These are phyloP conservation scores for Oryza glumipatula DNA, from an alignment of 176 grass and related monocot species.

Conservation along the genomic window DNA sequence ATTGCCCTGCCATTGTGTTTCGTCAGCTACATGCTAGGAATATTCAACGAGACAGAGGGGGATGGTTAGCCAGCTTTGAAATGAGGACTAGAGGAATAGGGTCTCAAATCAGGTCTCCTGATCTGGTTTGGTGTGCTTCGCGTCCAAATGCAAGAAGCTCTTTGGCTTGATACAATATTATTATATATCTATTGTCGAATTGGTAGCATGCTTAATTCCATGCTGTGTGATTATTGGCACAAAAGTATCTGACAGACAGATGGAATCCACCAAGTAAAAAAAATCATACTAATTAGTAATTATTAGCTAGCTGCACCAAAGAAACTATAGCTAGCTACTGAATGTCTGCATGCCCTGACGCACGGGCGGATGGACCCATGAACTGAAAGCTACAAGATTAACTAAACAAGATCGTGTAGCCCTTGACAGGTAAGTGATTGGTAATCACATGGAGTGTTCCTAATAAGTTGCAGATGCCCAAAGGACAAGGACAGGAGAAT, in stretches of 20 bases:
- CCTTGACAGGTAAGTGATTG: not conserved
- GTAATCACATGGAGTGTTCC: constrained; percentile 22
- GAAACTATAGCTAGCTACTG: not conserved
- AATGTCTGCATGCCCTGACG: not conserved
- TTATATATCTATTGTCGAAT: not conserved
- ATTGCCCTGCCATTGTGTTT: constrained; percentile 30
- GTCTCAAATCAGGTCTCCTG: not conserved
- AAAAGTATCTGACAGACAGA: not conserved
- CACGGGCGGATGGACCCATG: not conserved
- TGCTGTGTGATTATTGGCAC: constrained; percentile 9
- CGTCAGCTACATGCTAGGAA: constrained; percentile 15
- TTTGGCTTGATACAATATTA: not conserved
- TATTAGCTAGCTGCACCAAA: too few species aligned
- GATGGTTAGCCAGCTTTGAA: constrained; percentile 23
- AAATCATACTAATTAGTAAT: not conserved
- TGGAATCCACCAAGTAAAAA: not conserved
- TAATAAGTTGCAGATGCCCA: not conserved
- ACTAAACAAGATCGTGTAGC: not conserved
- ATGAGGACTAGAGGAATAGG: not conserved
- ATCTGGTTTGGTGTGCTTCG: not conserved
- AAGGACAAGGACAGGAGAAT: constrained; percentile 10
- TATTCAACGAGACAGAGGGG: constrained; percentile 16
- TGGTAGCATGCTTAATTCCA: not conserved
- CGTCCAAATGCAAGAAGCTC: not conserved
- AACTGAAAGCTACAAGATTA: constrained; percentile 13